Base-by-base conservation (phyloP, 768 basidiomycete species). In the Xerocomellus chrysenteron region DNA sequence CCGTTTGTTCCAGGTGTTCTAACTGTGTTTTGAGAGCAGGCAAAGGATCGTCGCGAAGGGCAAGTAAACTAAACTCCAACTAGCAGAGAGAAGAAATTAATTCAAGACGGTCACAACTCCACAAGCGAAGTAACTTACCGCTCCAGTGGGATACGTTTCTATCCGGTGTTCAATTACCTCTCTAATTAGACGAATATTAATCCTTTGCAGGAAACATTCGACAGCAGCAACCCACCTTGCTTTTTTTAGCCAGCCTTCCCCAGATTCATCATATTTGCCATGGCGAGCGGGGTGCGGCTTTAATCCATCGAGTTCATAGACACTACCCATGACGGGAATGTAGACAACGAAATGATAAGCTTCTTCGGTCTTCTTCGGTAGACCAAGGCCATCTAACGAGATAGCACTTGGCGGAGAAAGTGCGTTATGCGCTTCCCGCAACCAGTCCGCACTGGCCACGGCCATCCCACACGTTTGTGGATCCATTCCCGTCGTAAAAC, bases 341-440 rank as follows among this genome's bases (percentile, higher is more conserved):
- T 98, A 99, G 12, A 96, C 88, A 41, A 98, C 87, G 66, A 98
- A 99, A 65, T 99, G 96, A 72, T 96, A 99, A 13, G 95, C 95
- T 65, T 98, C 97, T 67, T 86, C 85, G 5, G 75, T 73, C 63
- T 76, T 84, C 62, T 78, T 88, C 28, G 82, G 82, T 21, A 89
- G 76, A 24, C 84, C 86, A 24, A 93, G 80, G 19, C 94, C 92
- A 65, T 94, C 91, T 51, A 96, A 76, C 7, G 92, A 92, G 62
- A 97, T 90, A 1, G 92, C 85, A 55, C 82, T 88, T 14, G 94
- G 93, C 37, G 94, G 92, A 12, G 95, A 93, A 62, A 98, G 86
- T 17, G 92, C 83, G 67, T 99, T 99, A 70, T 99, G 96, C 16
- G 91, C 88, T 63, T 88, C 85, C 35, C 88, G 77, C 50, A 90